Evolutionary conservation across 176 grass and related monocot species (phyloP).

Genomic region (Paspalum vaginatum): DNA sequence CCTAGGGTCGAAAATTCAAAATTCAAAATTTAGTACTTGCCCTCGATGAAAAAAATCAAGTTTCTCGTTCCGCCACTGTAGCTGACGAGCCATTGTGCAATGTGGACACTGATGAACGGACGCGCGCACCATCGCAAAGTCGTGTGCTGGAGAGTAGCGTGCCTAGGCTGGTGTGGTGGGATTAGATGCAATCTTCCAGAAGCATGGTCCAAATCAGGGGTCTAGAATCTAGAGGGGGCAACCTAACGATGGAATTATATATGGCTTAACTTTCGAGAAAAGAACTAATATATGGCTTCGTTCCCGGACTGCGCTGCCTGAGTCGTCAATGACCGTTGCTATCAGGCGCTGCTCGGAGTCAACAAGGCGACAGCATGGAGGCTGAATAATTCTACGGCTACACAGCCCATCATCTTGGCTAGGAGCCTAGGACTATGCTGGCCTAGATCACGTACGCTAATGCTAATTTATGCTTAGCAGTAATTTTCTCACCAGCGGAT

Average conservation of each 20-base stretch:
- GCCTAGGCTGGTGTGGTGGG: too few relatives aligned
- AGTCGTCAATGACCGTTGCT: constrained; percentile 50
- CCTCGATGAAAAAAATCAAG: too few relatives aligned
- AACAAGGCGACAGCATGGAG: constrained; percentile 30
- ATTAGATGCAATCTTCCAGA: constrained; percentile 38
- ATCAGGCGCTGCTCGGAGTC: constrained; percentile 25
- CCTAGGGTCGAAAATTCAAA: too few relatives aligned
- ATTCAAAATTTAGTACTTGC: too few relatives aligned
- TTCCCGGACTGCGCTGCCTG: constrained; percentile 23
- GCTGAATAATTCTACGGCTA: constrained; percentile 29
- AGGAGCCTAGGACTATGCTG: too few relatives aligned
- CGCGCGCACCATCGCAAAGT: background rate
- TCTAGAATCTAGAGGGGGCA: constrained; percentile 29
- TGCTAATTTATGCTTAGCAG: too few relatives aligned
- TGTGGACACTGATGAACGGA: background rate
- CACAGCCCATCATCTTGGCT: background rate
- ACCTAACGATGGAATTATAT: constrained; percentile 34
- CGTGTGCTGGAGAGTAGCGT: background rate
- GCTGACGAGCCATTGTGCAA: too few relatives aligned
- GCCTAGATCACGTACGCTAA: too few relatives aligned
- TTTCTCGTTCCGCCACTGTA: too few relatives aligned
- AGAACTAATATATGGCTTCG: background rate
- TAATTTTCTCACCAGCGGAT: too few relatives aligned
- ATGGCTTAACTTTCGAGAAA: too few relatives aligned
- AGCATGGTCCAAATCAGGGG: constrained; percentile 40